Conservation (phyloP, 2,329 filamentous ascomycete species). For the Epichloe sp. region DNA sequence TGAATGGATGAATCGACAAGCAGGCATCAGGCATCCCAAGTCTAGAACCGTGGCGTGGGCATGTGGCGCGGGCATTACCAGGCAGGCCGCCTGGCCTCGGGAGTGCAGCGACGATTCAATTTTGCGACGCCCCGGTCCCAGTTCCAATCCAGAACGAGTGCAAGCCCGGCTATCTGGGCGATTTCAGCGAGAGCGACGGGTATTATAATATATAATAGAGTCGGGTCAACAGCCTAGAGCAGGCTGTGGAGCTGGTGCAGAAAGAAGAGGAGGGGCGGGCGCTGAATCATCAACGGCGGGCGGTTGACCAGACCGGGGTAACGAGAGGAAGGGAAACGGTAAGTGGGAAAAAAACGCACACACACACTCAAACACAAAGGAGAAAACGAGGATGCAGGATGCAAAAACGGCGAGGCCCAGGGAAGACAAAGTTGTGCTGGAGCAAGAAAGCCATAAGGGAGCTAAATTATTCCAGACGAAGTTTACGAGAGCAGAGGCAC, state of each 20-base stretch:
- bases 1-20: not conserved
- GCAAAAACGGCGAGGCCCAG: not conserved
- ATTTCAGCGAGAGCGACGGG: too few relatives aligned
- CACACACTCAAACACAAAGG: not conserved
- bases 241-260: not conserved
- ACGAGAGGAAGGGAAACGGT: not conserved
- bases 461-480: not conserved
- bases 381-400: not conserved
- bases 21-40: not conserved
- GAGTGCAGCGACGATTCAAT: not conserved
- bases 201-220: not conserved
- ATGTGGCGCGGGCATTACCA: constrained; percentile 4
- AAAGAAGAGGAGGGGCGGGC: too few relatives aligned
- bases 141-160: not conserved
- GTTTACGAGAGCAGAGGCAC: not conserved
- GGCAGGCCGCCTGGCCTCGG: constrained; percentile 2
- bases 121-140: too few relatives aligned
- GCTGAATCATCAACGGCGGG: too few relatives aligned
- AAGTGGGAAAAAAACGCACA: not conserved
- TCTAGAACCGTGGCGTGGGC: constrained; percentile 2
- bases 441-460: not conserved
- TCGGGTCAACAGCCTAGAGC: not conserved
- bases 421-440: not conserved
- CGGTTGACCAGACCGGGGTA: not conserved
- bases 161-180: not conserved